Evolutionary conservation across 495 filamentous ascomycete species (phyloP).

Genomic region (Penicillium tannophilum): DNA sequence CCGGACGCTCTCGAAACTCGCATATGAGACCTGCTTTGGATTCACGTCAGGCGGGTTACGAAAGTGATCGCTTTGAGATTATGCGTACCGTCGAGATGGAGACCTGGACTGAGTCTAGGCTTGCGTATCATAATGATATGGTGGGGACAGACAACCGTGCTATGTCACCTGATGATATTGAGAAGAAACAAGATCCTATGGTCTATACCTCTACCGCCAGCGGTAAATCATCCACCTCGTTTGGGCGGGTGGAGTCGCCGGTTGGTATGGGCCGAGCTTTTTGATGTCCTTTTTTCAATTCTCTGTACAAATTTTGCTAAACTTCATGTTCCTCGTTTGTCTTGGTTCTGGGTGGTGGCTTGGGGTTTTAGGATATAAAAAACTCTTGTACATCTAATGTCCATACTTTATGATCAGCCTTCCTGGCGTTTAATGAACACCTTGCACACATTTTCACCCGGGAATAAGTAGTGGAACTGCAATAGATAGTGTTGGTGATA

Average conservation of each 20-base stretch:
- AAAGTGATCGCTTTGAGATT: slow-evolving; percentile 29
- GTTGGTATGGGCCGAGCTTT: not conserved
- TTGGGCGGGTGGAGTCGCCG: slow-evolving; percentile 3
- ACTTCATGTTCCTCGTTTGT: not conserved
- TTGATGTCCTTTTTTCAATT: not conserved
- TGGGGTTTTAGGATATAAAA: not conserved
- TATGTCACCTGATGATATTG: slow-evolving; percentile 20
- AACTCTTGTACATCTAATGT: not conserved
- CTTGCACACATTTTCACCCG: not conserved
- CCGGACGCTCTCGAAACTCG: slow-evolving; percentile 24
- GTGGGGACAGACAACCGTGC: slow-evolving; percentile 19
- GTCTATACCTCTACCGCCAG: slow-evolving; percentile 11
- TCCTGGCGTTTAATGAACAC: not conserved
- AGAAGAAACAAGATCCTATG: slow-evolving; percentile 21
- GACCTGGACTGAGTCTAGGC: slow-evolving; percentile 30
- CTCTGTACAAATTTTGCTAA: slow-evolving; percentile 3
- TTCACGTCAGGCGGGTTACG: slow-evolving; percentile 14
- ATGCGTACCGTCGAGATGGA: slow-evolving; percentile 42
- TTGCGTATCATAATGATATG: slow-evolving; percentile 15
- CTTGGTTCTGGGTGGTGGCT: not conserved
- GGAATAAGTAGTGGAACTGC: no score
- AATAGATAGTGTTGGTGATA: no score
- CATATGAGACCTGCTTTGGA: slow-evolving; percentile 5
- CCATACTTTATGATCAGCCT: not conserved
- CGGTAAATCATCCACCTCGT: slow-evolving; percentile 1